Base-by-base conservation (phyloP, 768 basidiomycete species). In the Lactarius trivialis region DNA sequence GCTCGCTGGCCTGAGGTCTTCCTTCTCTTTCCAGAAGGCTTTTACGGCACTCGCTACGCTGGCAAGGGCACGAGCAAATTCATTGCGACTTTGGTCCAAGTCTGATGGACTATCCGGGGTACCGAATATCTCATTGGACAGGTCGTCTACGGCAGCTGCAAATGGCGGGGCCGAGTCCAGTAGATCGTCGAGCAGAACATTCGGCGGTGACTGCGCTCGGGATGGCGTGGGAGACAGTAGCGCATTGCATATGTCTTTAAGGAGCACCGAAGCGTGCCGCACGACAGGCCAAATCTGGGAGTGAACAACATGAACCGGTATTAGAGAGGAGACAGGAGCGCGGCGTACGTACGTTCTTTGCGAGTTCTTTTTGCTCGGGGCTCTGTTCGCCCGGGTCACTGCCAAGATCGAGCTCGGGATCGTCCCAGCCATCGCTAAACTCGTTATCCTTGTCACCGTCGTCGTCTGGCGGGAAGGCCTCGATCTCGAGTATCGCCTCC, bases 341-440 rank as follows among this genome's bases (percentile, higher is more conserved):
- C n/a, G n/a, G n/a, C n/a, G n/a, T n/a, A n/a, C 64, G 45, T 36
- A 66, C 67, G 12, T 19, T 63, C 39, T 63, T 60, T 15, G 60
- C 65, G 41, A 67, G 56, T 36, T 66, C 28, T 28, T 41, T 45
- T 33, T 66, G 65, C 26, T 55, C 58, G 3, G 60, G 55, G 8
- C 33, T 52, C 33, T 48, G 37, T 32, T 61, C 43, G 32, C 50
- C 55, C 6, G 45, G 15, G 15, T 24, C 21, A 24, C 45, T 48
- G 26, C 55, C 37, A 28, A 58, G 21, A 48, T 57, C 56, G 15
- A 67, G 60, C 26, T 62, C 65, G 1, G 37, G 60, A 41, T 67
- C 67, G n/a, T 60, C 58, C 65, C 65, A 65, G 17, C 59, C 61
- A 28, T 65, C 65, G 14, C 58, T 56, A 5, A 43, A 39, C 1